Evolutionary conservation across 768 basidiomycete species (phyloP).

Genomic region (Paxillus rubicundulus): DNA sequence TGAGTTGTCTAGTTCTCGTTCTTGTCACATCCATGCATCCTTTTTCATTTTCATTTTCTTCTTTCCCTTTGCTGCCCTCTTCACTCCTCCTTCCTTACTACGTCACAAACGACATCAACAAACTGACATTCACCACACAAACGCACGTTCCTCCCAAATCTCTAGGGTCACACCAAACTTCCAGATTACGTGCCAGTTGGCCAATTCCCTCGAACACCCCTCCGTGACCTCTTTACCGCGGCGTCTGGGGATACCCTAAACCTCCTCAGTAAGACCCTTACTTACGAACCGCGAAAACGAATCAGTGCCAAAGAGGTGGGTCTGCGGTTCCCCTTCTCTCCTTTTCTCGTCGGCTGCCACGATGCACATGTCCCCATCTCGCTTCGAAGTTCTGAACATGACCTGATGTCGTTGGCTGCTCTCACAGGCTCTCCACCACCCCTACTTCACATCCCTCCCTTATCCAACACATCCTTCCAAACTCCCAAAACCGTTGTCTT

Average conservation of each 20-base stretch:
- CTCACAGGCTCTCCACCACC: constrained; percentile 73
- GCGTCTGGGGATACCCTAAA: constrained; percentile 84
- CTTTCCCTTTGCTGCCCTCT: neutral
- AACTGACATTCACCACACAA: neutral
- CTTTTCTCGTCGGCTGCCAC: neutral
- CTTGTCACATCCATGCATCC: too few relatives aligned
- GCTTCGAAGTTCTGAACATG: neutral
- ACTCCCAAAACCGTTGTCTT: constrained; percentile 69
- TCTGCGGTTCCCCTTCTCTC: constrained; percentile 3
- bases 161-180: constrained; percentile 83
- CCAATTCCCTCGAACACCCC: constrained; percentile 77
- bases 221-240: constrained; percentile 88
- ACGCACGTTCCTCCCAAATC: neutral
- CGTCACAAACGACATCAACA: neutral
- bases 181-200: constrained; percentile 88
- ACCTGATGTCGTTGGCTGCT: neutral
- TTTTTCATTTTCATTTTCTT: too few relatives aligned
- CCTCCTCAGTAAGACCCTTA: constrained; percentile 72
- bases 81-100: neutral
- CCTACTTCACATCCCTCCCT: constrained; percentile 85
- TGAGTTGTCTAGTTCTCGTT: constrained; percentile 35
- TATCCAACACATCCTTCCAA: constrained; percentile 86
- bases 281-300: constrained; percentile 83
- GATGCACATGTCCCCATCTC: neutral
- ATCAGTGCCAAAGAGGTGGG: constrained; percentile 76